Evolutionary conservation across 2,329 filamentous ascomycete genomes (phyloP), one percentile per base, ranked within the genome.

Genomic region (Bipolaris sorokiniana): DNA sequence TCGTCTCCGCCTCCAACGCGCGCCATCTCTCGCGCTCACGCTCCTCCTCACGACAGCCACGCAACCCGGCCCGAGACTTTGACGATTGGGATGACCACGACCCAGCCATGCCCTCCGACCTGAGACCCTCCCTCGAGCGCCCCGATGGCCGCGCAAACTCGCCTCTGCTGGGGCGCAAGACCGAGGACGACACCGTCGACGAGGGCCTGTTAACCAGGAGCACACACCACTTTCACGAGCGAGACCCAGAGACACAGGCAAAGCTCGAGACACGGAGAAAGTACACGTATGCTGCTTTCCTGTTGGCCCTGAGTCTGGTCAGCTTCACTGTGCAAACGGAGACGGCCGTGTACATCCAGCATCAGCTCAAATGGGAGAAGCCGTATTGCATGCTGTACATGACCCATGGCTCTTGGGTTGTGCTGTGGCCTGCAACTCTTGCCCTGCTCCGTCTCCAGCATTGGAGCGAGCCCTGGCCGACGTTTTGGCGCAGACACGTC

Each of bases 371-470:
- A 62, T 99, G 95, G 95, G 87, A 96, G 79, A 99, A 99, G 81
- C 91, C 95, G n/a, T 99, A 97, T 80, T 96, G 92, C 82, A 99
- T 99, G 95, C 86, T 99, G 83, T 97, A 96, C 78, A 83, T 99
- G 64, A 99, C 95, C 10, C 95, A 99, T 79, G 90, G 94, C 53
- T 97, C 92, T 1, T 99, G 95, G 95, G 77, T 88, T 9, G 78
- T 98, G 47, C 83, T 99, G 22, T 99, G 92, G 91, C 94, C 93
- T 0, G 79, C 85, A 10, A 92, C 96, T 77, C 85, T 99, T 34
- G 77, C 90, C 22, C 84, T 97, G 48, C 82, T 98, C 60, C 88
- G 94, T 54, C 62, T 95, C 13, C 90, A 92, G 74, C 91, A 92
- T 77, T 87, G 88, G 69, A 85, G 88, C 61, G 82, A 90, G 69